phyloP scores from a whole-genome alignment of 192 early-diverging fungal species.

The Nowakowskiella sp. region DNA sequence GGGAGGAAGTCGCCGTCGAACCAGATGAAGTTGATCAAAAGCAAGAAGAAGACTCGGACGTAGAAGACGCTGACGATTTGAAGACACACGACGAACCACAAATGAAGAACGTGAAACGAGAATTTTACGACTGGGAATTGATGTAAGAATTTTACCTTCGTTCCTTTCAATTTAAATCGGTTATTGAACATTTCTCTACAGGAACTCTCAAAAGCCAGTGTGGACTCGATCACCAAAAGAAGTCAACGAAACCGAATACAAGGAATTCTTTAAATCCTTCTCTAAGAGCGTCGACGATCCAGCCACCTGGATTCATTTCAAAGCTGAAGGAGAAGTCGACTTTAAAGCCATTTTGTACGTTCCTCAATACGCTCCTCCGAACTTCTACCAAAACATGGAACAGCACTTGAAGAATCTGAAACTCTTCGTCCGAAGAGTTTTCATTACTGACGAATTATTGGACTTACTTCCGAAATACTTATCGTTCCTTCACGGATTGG shows the following conservation, averaged over 20 bases:
- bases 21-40: slow-evolving; percentile 52
- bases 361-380: slow-evolving; percentile 51
- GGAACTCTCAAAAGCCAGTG: slow-evolving; percentile 88
- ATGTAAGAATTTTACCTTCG: slow-evolving; percentile 84
- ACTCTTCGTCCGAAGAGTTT: slow-evolving; percentile 92
- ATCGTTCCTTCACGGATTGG: slow-evolving; percentile 84
- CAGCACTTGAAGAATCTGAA: slow-evolving; percentile 64
- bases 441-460: slow-evolving; percentile 85
- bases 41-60: slow-evolving; percentile 29
- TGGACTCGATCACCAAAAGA: slow-evolving; percentile 80
- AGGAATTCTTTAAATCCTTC: slow-evolving; percentile 80
- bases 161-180: too few species aligned
- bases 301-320: slow-evolving; percentile 80
- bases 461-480: slow-evolving; percentile 88
- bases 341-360: slow-evolving; percentile 85
- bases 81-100: slow-evolving; percentile 35
- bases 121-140: slow-evolving; percentile 60
- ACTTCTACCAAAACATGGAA: slow-evolving; percentile 29
- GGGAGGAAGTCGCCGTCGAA: slow-evolving; percentile 43
- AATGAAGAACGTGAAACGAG: slow-evolving; percentile 47
- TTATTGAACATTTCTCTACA: too few species aligned
- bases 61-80: slow-evolving; percentile 45
- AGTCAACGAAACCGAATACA: slow-evolving; percentile 75
- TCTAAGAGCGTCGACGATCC: slow-evolving; percentile 64
- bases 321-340: slow-evolving; percentile 88